Conservation (phyloP, 1,139 yeast species). For the Torulaspora pretoriensis region DNA sequence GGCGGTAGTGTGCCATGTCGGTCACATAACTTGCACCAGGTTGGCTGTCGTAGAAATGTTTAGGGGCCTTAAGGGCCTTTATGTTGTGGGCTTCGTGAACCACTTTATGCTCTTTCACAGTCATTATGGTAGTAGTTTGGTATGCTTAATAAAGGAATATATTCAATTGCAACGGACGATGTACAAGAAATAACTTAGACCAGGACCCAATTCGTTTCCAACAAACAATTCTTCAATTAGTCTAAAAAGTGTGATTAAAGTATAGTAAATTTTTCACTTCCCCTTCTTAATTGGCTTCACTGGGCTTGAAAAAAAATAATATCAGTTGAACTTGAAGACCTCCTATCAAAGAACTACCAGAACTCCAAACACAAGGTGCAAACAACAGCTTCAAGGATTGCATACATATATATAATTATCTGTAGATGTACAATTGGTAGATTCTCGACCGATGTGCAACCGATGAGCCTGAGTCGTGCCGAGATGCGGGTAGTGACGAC, state of each 20-base stretch:
- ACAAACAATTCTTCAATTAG: background rate
- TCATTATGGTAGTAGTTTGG: conserved; percentile 11
- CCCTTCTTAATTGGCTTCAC: background rate
- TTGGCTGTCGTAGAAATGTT: conserved; percentile 69
- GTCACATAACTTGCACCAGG: conserved; percentile 52
- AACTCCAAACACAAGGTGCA: background rate
- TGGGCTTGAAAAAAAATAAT: background rate
- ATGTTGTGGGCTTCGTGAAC: conserved; percentile 83
- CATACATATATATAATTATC: background rate
- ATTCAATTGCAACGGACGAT: conserved; percentile 2
- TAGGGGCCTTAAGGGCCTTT: conserved; percentile 61
- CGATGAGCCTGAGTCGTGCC: conserved; percentile 1
- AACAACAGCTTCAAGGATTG: background rate
- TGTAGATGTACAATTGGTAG: conserved; percentile 3
- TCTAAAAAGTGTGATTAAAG: background rate
- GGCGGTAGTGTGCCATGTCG: conserved; percentile 63
- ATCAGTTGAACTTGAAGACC: background rate
- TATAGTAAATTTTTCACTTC: background rate
- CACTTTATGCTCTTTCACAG: conserved; percentile 38
- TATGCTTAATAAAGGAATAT: conserved; percentile 5
- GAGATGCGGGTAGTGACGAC: background rate
- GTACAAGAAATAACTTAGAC: background rate
- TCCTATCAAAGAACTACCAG: background rate
- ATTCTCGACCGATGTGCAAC: conserved; percentile 1
- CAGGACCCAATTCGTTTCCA: background rate